phyloP scores from a whole-genome alignment of 495 filamentous ascomycete genomes.

The Aspergillus campestris region DNA sequence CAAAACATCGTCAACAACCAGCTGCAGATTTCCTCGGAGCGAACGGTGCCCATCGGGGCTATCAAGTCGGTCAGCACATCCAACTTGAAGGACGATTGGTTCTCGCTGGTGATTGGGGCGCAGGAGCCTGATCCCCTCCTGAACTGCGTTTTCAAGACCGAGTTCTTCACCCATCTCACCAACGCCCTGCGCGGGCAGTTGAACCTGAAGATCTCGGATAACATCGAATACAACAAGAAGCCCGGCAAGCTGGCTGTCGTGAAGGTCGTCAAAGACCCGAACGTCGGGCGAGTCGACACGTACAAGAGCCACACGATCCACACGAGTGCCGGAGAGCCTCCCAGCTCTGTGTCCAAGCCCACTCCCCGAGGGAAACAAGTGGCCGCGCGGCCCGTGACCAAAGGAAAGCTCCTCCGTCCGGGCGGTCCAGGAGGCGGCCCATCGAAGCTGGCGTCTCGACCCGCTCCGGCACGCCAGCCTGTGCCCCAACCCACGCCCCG shows the following conservation, averaged over 20 bases:
- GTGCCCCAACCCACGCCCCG: conserved; percentile 34
- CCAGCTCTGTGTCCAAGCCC: conserved; percentile 73
- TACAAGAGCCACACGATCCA: conserved; percentile 95
- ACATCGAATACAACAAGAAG: conserved; percentile 96
- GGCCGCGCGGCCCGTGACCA: conserved; percentile 79
- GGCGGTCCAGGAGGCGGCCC: conserved; percentile 79
- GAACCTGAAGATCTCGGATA: conserved; percentile 72
- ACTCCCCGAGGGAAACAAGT: conserved; percentile 80
- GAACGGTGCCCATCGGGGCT: conserved; percentile 70
- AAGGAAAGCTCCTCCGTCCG: conserved; percentile 78
- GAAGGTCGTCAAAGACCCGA: conserved; percentile 83
- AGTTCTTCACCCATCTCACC: conserved; percentile 87
- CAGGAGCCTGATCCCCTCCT: conserved; percentile 89
- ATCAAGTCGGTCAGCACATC: conserved; percentile 80
- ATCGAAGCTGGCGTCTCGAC: conserved; percentile 53
- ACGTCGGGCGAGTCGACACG: conserved; percentile 58
- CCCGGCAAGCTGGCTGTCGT: conserved; percentile 82
- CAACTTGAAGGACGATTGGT: conserved; percentile 88
- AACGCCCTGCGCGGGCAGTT: conserved; percentile 65
- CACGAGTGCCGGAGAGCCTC: conserved; percentile 72
- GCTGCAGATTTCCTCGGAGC: conserved; percentile 69
- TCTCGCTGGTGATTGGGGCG: conserved; percentile 80
- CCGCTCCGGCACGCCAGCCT: conserved; percentile 40
- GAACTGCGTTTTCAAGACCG: conserved; percentile 92
- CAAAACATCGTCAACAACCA: conserved; percentile 79